Evolutionary conservation across 2,329 filamentous ascomycete species (phyloP).

Genomic region (Hymenoscyphus linearis): DNA sequence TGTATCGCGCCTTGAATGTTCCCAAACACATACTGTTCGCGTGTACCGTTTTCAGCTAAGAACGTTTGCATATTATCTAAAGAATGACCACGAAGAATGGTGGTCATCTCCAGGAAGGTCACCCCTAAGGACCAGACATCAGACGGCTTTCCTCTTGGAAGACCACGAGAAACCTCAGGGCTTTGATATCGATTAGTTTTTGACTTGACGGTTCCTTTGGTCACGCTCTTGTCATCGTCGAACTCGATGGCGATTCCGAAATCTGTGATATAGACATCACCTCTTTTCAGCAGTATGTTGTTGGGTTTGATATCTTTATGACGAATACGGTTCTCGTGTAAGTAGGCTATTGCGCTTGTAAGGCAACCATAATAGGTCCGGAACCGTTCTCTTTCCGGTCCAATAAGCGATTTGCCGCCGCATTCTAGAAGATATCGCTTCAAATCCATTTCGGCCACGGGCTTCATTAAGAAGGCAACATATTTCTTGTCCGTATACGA

Average conservation of each 20-base stretch:
- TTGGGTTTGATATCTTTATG: constrained; percentile 4
- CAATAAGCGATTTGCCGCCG: not conserved
- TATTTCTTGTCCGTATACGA: constrained; percentile 6
- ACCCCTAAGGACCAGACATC: constrained; percentile 9
- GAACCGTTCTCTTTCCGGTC: not conserved
- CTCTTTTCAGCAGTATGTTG: not conserved
- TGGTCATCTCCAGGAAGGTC: constrained; percentile 12
- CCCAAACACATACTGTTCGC: not conserved
- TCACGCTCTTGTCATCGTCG: constrained; percentile 1
- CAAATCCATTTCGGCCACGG: not conserved
- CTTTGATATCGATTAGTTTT: not conserved
- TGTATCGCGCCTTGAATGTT: not conserved
- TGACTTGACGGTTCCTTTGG: not conserved
- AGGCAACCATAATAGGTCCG: constrained; percentile 11
- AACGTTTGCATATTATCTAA: constrained; percentile 8
- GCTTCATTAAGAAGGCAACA: constrained; percentile 5
- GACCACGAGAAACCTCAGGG: not conserved
- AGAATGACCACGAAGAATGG: constrained; percentile 6
- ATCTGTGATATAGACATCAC: constrained; percentile 2
- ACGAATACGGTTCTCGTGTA: constrained; percentile 1
- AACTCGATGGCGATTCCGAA: constrained; percentile 1
- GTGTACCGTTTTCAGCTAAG: not conserved
- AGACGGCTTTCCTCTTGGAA: not conserved
- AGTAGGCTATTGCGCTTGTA: not conserved
- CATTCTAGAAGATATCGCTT: not conserved